phyloP scores from a whole-genome alignment of 345 rosid species.

The Tarenaya hassleriana region DNA sequence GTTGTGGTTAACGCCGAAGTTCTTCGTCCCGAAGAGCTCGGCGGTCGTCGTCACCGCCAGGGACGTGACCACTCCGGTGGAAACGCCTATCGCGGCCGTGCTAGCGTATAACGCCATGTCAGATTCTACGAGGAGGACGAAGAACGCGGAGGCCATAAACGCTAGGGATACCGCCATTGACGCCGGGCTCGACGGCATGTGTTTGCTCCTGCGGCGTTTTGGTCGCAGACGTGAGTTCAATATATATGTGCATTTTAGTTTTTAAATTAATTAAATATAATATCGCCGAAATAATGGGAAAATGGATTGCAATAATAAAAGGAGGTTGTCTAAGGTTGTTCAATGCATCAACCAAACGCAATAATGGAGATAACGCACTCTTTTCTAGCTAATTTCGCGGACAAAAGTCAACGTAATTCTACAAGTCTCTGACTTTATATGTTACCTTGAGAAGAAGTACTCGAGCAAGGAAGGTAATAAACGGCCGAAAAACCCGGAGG shows the following conservation, averaged over 20 bases:
- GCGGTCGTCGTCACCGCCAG: slow-evolving; percentile 61
- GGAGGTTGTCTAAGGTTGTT: background rate
- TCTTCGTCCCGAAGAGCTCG: slow-evolving; percentile 66
- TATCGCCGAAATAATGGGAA: too few species aligned
- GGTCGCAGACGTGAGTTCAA: background rate
- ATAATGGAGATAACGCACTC: too few species aligned
- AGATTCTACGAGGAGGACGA: slow-evolving; percentile 43
- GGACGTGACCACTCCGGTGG: slow-evolving; percentile 74
- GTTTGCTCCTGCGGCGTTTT: slow-evolving; percentile 36
- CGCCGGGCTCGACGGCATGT: slow-evolving; percentile 47
- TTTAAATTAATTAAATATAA: too few species aligned
- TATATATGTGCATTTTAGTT: too few species aligned
- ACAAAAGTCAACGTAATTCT: too few species aligned
- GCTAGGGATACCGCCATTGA: slow-evolving; percentile 46
- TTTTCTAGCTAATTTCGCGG: too few species aligned
- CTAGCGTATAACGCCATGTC: slow-evolving; percentile 41
- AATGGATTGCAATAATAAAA: background rate
- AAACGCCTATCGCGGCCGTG: slow-evolving; percentile 63
- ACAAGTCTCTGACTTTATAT: too few species aligned
- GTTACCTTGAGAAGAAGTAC: slow-evolving; percentile 57
- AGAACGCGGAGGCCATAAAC: slow-evolving; percentile 56
- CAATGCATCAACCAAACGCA: too few species aligned
- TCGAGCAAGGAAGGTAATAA: slow-evolving; percentile 75
- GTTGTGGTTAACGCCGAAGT: slow-evolving; percentile 79
- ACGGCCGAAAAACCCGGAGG: slow-evolving; percentile 89